Evolutionary conservation across 768 basidiomycete genomes (phyloP), one percentile per base, ranked within the genome.

Genomic region (Calocybe gangraenosa): DNA sequence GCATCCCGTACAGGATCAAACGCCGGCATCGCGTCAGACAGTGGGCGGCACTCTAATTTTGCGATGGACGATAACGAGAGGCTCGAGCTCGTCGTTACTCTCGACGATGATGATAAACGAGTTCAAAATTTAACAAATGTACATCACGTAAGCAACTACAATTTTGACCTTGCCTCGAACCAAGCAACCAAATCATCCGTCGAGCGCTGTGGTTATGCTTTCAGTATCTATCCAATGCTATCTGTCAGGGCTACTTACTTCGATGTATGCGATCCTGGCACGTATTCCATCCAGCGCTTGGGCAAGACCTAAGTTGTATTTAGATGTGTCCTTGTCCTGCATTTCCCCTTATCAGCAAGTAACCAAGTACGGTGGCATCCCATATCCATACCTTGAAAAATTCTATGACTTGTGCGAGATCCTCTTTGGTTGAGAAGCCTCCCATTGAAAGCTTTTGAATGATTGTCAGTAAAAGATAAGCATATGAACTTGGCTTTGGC

Each of bases 1-100:
- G 88, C 88, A 75, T 90, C 88, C 63, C 88, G 78, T 50, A 91
- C 87, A 57, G 88, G 87, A 75, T 90, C 88, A 74, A 89, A 88
- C 47, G 78, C 78, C 55, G 87, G 82, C 82, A 83, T 82, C 45
- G 53, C 53, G 46, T 52, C 47, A 41, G 44, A 55, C 51, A 47
- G 48, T 39, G 54, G 51, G 42, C 40, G 51, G 45, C 37, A 36
- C 49, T 48, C 51, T 33, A 42, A 46, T 28, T 41, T 31, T 38
- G 43, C 48, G 48, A 49, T 23, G 18, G 43, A 33, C 51, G 28
- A 25, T 42, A 23, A 31, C 48, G 44, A 42, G 46, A 51, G 10
- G 45, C 37, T 52, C 50, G 51, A 52, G 52, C 50, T 57, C 53
- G 47, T 48, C 43, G 53, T 42, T 44, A 40, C 55, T 15, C 49